Conservation (phyloP, 345 rosid species). For the Firmiana major region DNA sequence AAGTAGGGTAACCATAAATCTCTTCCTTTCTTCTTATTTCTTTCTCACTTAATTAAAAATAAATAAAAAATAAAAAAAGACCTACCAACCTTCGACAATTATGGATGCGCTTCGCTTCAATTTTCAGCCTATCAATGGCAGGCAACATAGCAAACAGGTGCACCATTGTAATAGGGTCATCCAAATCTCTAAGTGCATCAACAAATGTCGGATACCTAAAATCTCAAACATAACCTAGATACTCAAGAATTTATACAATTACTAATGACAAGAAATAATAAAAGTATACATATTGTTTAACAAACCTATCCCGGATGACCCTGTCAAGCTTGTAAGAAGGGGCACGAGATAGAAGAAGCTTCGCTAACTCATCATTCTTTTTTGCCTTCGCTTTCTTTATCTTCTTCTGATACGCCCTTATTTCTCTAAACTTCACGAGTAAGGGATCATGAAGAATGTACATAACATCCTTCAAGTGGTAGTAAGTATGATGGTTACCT, state of each 20-base stretch:
- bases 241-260: background rate
- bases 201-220: slow-evolving; percentile 81
- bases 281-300: background rate
- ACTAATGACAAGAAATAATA: background rate
- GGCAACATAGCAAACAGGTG: slow-evolving; percentile 93
- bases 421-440: slow-evolving; percentile 83
- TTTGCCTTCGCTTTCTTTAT: slow-evolving; percentile 76
- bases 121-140: slow-evolving; percentile 70
- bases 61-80: too few species aligned
- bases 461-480: slow-evolving; percentile 83
- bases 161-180: slow-evolving; percentile 88
- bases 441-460: slow-evolving; percentile 84
- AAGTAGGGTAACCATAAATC: background rate
- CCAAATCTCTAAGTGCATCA: slow-evolving; percentile 93
- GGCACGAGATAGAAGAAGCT: slow-evolving; percentile 55
- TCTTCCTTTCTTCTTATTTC: background rate
- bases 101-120: slow-evolving; percentile 73
- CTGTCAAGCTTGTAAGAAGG: slow-evolving; percentile 67
- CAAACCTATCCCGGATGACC: slow-evolving; percentile 81
- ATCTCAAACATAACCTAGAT: slow-evolving; percentile 14
- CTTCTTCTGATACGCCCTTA: slow-evolving; percentile 66
- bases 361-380: slow-evolving; percentile 70
- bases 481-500: slow-evolving; percentile 93
- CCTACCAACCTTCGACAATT: slow-evolving; percentile 66
- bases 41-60: background rate